These are phyloP conservation scores for Albatrellus ellisii DNA, from an alignment of 768 basidiomycete species.

Conservation along the genomic window DNA sequence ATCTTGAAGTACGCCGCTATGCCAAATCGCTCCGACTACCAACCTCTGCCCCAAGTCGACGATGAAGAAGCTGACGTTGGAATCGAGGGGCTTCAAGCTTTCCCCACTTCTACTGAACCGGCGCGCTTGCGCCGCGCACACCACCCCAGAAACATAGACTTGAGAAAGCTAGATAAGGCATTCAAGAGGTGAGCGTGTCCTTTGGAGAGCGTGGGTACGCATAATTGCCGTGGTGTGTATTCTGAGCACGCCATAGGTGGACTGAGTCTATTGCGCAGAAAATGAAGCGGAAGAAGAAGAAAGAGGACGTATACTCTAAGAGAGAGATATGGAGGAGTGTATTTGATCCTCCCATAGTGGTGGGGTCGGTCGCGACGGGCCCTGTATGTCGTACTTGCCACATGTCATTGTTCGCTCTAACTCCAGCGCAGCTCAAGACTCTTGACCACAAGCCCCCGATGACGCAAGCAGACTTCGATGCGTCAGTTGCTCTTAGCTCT, in stretches of 20 bases:
- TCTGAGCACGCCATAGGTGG: conserved; percentile 37
- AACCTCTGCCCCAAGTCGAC: conserved; percentile 30
- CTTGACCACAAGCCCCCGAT: conserved; percentile 70
- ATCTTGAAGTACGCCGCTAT: conserved; percentile 19
- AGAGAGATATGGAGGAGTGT: conserved; percentile 72
- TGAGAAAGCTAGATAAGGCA: conserved; percentile 67
- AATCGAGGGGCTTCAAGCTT: conserved; percentile 18
- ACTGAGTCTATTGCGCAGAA: conserved; percentile 80
- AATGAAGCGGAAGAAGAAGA: conserved; percentile 69
- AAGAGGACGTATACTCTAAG: conserved; percentile 39
- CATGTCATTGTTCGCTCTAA: neutral
- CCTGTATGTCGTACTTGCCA: conserved; percentile 21
- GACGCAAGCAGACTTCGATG: conserved; percentile 59
- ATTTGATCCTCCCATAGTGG: conserved; percentile 49
- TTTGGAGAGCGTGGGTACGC: neutral
- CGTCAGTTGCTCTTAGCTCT: conserved; percentile 30
- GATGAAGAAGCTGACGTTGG: conserved; percentile 29
- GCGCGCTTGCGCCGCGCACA: conserved; percentile 20
- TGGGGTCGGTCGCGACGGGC: conserved; percentile 21
- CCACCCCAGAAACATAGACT: conserved; percentile 58
- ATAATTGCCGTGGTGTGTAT: neutral
- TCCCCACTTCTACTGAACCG: neutral
- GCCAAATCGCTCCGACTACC: conserved; percentile 33
- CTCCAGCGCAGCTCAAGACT: conserved; percentile 47
- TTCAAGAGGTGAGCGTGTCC: conserved; percentile 54